phyloP scores from a whole-genome alignment of 306 rosid species.

The Canavalia gladiata region DNA sequence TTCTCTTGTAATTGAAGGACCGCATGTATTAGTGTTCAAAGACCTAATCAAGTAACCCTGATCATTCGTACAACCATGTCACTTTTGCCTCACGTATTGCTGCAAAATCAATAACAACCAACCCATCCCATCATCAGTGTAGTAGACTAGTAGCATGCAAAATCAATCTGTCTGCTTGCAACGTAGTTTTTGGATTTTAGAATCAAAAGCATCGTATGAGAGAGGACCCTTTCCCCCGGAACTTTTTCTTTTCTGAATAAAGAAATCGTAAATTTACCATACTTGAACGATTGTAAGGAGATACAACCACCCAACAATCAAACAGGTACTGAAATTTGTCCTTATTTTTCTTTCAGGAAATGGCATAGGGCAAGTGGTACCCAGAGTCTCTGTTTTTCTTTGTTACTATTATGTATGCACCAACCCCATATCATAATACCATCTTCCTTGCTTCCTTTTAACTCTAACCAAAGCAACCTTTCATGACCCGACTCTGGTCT shows the following conservation, averaged over 20 bases:
- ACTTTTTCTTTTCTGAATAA: background rate
- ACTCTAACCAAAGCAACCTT: slow-evolving; percentile 22
- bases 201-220: background rate
- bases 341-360: slow-evolving; percentile 28
- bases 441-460: slow-evolving; percentile 7
- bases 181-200: background rate
- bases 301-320: slow-evolving; percentile 2
- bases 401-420: slow-evolving; percentile 31
- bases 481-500: background rate
- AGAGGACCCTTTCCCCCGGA: background rate
- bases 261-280: background rate
- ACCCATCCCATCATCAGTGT: background rate
- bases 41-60: slow-evolving; percentile 22
- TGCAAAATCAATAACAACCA: background rate
- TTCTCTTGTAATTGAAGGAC: background rate
- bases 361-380: slow-evolving; percentile 38
- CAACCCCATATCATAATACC: slow-evolving; percentile 43
- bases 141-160: background rate
- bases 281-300: background rate
- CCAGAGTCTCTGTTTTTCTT: slow-evolving; percentile 32
- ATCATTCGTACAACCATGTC: background rate
- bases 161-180: background rate
- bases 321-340: slow-evolving; percentile 21
- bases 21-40: slow-evolving; percentile 16
- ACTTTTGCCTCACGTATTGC: slow-evolving; percentile 14